Conservation (phyloP, 2,329 filamentous ascomycete species). For the Colletotrichum nymphaeae region DNA sequence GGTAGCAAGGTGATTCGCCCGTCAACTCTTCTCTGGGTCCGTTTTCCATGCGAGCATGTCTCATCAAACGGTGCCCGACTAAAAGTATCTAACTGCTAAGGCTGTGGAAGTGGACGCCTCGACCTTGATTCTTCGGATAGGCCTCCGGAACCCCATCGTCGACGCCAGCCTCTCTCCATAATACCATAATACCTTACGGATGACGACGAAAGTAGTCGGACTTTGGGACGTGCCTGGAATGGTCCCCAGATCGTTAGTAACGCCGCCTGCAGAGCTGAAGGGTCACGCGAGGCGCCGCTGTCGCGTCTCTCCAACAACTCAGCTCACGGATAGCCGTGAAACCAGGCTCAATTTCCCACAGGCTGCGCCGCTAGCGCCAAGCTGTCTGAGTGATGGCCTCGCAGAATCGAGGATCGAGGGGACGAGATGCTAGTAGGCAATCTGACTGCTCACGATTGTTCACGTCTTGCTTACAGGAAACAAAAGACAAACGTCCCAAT, state of each 20-base stretch:
- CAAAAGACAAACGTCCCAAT: not conserved
- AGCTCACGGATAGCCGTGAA: slow-evolving; percentile 3
- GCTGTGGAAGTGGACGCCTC: not conserved
- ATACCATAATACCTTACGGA: not conserved
- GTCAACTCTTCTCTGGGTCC: slow-evolving; percentile 1
- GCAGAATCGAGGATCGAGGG: not conserved
- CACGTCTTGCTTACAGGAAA: slow-evolving; percentile 3
- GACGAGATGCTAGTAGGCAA: not conserved
- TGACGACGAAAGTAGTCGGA: not conserved
- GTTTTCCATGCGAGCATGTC: slow-evolving; percentile 16
- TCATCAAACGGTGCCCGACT: slow-evolving; percentile 20
- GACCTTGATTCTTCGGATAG: slow-evolving; percentile 5
- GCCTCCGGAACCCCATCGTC: slow-evolving; percentile 11
- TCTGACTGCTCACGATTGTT: not conserved
- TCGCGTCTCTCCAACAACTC: slow-evolving; percentile 8
- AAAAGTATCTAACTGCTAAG: not conserved
- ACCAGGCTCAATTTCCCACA: not conserved
- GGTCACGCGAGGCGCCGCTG: slow-evolving; percentile 1
- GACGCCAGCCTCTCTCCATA: slow-evolving; percentile 13
- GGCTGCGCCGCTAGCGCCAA: slow-evolving; percentile 13
- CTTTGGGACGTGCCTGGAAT: not conserved
- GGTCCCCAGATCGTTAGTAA: not conserved
- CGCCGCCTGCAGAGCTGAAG: not conserved
- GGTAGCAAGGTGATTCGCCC: not conserved
- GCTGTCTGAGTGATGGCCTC: not conserved